Evolutionary conservation across 441 rosid genomes (phyloP).

Genomic region (Bruguiera hainesii): DNA sequence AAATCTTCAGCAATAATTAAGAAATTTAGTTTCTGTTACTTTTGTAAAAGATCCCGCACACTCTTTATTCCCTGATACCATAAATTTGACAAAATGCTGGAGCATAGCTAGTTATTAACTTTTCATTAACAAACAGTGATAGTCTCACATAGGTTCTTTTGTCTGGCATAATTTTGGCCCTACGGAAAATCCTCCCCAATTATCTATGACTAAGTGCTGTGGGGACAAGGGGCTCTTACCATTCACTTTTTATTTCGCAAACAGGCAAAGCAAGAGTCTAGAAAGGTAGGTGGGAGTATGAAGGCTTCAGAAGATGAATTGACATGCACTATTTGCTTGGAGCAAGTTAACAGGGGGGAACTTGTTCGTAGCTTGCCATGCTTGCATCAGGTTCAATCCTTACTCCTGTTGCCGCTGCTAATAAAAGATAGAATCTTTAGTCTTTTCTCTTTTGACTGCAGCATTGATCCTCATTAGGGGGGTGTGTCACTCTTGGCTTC

Average conservation of each 20-base stretch:
- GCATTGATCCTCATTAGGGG: not conserved
- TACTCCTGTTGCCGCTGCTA: not conserved
- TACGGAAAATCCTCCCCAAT: not conserved
- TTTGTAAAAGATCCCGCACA: too few species aligned
- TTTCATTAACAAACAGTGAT: too few species aligned
- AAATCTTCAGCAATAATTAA: too few species aligned
- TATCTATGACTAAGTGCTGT: not conserved
- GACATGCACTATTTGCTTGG: conserved; percentile 88
- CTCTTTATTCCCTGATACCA: too few species aligned
- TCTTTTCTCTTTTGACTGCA: not conserved
- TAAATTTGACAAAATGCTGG: too few species aligned
- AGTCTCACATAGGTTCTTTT: too few species aligned
- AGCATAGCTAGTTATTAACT: too few species aligned
- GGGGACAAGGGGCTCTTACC: not conserved
- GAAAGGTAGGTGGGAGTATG: conserved; percentile 28
- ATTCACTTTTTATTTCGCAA: not conserved
- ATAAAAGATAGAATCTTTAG: not conserved
- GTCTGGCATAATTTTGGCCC: not conserved
- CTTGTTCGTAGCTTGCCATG: conserved; percentile 80
- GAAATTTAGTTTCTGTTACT: too few species aligned
- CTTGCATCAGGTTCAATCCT: conserved; percentile 66
- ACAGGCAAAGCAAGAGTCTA: conserved; percentile 50
- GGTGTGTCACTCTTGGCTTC: not conserved
- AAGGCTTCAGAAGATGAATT: conserved; percentile 64
- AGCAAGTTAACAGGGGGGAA: conserved; percentile 73